phyloP scores from a whole-genome alignment of 2,329 filamentous ascomycete species.

The Daldinia eschscholtzii region DNA sequence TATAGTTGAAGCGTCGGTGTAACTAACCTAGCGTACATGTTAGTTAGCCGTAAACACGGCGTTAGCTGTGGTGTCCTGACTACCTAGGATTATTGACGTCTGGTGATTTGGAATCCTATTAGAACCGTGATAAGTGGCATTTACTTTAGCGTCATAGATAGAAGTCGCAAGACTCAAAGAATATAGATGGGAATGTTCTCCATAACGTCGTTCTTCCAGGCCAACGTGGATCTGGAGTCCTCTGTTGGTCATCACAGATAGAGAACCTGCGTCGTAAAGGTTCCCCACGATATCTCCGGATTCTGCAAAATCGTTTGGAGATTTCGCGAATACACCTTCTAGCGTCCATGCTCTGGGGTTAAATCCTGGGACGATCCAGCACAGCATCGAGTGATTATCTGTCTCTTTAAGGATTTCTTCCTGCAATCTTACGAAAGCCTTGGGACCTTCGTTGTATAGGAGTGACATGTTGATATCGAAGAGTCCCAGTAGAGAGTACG shows the following conservation, averaged over 20 bases:
- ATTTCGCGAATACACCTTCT: conserved; percentile 32
- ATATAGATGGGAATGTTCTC: conserved; percentile 26
- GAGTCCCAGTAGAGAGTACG: conserved; percentile 34
- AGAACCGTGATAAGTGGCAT: conserved; percentile 8
- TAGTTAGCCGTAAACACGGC: background rate
- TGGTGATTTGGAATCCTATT: too few species aligned
- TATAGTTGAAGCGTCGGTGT: conserved; percentile 24
- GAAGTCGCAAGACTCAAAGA: background rate
- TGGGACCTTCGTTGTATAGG: conserved; percentile 32
- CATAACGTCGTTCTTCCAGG: conserved; percentile 13
- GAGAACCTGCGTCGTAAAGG: conserved; percentile 21
- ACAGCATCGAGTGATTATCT: conserved; percentile 29
- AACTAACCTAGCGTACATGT: conserved; percentile 27
- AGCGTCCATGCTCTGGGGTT: conserved; percentile 32
- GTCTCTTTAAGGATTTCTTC: conserved; percentile 35
- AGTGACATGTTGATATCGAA: conserved; percentile 37
- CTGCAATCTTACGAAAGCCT: conserved; percentile 29
- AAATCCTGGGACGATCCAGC: conserved; percentile 28
- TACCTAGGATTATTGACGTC: conserved; percentile 26
- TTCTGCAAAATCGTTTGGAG: conserved; percentile 31
- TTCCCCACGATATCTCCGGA: conserved; percentile 11
- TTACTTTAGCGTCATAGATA: conserved; percentile 18
- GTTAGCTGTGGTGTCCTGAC: conserved; percentile 15
- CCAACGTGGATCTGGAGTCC: conserved; percentile 23
- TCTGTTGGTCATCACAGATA: conserved; percentile 32